Evolutionary conservation across 2,329 filamentous ascomycete genomes (phyloP), one percentile per base, ranked within the genome.

Genomic region (Lecanicillium sp.): DNA sequence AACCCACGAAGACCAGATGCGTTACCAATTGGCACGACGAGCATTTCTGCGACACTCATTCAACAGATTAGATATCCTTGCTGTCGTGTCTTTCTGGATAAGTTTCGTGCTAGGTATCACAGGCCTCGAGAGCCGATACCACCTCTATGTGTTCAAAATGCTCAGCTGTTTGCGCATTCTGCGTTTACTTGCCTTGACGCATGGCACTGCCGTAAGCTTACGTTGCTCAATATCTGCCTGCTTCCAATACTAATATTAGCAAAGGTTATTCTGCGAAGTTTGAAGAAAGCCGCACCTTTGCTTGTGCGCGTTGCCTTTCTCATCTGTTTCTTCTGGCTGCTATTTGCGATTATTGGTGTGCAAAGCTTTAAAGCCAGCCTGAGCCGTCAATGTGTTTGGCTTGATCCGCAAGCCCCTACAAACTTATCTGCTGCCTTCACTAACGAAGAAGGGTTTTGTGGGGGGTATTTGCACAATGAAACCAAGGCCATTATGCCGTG

Each of bases 21-120:
- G 90, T 44, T 74, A 83, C 49, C 83, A 94, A 47, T 73, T 98
- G 39, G 90, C 94, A 13, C 82, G 92, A 38, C 79, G 92, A 45
- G 94, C 92, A 2, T 97, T 96, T 59, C 66, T 98, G 40, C 80
- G 92, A 13, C 92, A 98, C 60, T 89, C 87, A 1, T 98, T 98
- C 65, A 97, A 97, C 56, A 79, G 92, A 37, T 73, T 97, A 10
- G 92, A 98, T 58, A 96, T 97, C 59, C 69, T 98, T 38, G 94
- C 92, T 2, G 84, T 98, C 7, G 71, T 92, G n/a, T 84, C 90
- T 1, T 98, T 88, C 61, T 98, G 92, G 92, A 82, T 95, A 41
- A 82, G 87, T 2, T 92, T 97, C 52, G 58, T 77, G 10, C 69
- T 98, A 36, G 77, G 79, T 22, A 62, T 89, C 14, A 73, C 75